These are phyloP conservation scores for Phytophthora ramorum DNA, from an alignment of 352 stramenopile species.

Conservation along the genomic window DNA sequence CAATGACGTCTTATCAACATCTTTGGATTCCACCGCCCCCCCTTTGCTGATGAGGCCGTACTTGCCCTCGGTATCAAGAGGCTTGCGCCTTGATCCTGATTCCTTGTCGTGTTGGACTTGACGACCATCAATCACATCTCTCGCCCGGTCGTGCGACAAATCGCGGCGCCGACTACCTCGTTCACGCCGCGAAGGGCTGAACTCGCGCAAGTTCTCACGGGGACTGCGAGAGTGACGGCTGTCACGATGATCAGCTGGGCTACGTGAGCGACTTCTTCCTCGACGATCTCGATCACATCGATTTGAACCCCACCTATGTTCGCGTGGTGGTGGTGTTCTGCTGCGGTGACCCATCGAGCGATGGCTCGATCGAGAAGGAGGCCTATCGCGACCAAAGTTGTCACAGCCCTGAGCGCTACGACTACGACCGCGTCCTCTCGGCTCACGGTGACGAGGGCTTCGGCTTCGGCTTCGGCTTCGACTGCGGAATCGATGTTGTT, in stretches of 20 bases:
- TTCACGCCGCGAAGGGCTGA: conserved; percentile 9
- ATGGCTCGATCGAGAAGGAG: conserved; percentile 1
- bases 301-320: background rate
- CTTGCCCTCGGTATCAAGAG: conserved; percentile 38
- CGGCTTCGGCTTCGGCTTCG: conserved; percentile 30
- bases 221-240: conserved; percentile 25
- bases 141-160: conserved; percentile 16
- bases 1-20: conserved; percentile 79
- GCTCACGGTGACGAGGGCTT: conserved; percentile 9
- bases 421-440: conserved; percentile 7
- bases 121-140: background rate
- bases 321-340: conserved; percentile 24
- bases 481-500: conserved; percentile 23
- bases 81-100: conserved; percentile 30
- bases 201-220: conserved; percentile 6
- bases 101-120: conserved; percentile 17
- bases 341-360: conserved; percentile 12
- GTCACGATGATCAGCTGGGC: conserved; percentile 6
- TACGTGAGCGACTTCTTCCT: conserved; percentile 31
- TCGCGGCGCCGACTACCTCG: conserved; percentile 16
- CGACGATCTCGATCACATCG: conserved; percentile 14
- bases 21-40: conserved; percentile 68
- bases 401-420: conserved; percentile 21
- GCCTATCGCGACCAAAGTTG: conserved; percentile 34
- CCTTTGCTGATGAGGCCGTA: conserved; percentile 72